A percentile compares a stretch with the other conserved stretches of the same genome.
These are phyloP conservation scores for Pseudevernia furfuracea DNA, from an alignment of 495 filamentous ascomycete species.

Conservation along the genomic window DNA sequence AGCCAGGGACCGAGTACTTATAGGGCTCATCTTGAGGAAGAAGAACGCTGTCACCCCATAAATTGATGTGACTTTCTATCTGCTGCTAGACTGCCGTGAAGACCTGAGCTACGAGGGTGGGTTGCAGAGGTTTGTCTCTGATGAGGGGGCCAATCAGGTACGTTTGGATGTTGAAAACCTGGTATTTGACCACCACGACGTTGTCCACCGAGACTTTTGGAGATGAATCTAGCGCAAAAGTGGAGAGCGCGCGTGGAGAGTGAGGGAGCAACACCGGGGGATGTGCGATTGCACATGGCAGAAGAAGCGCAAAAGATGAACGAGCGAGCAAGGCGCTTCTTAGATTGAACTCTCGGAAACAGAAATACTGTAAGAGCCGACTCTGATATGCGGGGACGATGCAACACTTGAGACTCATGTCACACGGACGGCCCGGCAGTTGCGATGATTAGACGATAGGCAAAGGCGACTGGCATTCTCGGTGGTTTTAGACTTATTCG, in stretches of 20 bases:
- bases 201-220: background rate
- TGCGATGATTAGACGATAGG: too few species aligned
- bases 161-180: too few species aligned
- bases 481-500: background rate
- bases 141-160: background rate
- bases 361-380: background rate
- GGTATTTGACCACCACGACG: too few species aligned
- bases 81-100: background rate
- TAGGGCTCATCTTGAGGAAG: background rate
- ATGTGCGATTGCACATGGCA: background rate
- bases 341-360: background rate
- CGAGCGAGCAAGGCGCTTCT: background rate
- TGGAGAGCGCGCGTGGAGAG: background rate
- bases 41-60: background rate
- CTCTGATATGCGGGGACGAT: background rate
- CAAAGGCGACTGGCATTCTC: too few species aligned
- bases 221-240: background rate
- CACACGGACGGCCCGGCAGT: too few species aligned
- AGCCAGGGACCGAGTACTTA: background rate
- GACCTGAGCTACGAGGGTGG: background rate
- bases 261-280: background rate
- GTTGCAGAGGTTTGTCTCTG: background rate
- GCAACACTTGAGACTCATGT: background rate
- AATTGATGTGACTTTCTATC: background rate
- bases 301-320: background rate